phyloP scores from a whole-genome alignment of 2,329 filamentous ascomycete genomes.

The Cryphonectria radicalis region DNA sequence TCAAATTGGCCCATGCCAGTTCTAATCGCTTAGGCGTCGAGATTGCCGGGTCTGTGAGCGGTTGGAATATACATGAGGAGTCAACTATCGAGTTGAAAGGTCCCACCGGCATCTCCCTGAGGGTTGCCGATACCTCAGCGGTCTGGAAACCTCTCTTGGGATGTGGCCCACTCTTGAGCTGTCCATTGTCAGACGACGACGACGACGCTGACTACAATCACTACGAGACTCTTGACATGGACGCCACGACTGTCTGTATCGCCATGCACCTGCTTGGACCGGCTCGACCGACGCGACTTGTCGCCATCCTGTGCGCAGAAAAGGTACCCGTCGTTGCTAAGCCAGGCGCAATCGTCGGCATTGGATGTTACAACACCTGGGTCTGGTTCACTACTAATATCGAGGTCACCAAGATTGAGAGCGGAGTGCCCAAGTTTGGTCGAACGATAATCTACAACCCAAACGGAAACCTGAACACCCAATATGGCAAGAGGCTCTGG shows the following conservation, averaged over 20 bases:
- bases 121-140: background rate
- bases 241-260: background rate
- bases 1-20: background rate
- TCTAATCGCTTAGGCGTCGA: background rate
- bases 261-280: background rate
- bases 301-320: background rate
- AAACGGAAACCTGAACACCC: background rate
- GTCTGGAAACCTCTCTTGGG: background rate
- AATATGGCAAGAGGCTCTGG: background rate
- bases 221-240: background rate
- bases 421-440: background rate
- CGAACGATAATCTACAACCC: background rate
- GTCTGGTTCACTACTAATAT: background rate
- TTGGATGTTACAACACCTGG: background rate
- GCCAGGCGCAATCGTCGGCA: background rate
- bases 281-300: background rate
- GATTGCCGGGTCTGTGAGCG: background rate
- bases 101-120: background rate
- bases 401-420: background rate
- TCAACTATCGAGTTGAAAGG: background rate
- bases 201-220: no score
- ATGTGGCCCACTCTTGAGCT: no score
- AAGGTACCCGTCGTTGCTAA: background rate
- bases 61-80: background rate
- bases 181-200: no score